Evolutionary conservation across 768 basidiomycete species (phyloP).

Genomic region (Amanita phalloides): DNA sequence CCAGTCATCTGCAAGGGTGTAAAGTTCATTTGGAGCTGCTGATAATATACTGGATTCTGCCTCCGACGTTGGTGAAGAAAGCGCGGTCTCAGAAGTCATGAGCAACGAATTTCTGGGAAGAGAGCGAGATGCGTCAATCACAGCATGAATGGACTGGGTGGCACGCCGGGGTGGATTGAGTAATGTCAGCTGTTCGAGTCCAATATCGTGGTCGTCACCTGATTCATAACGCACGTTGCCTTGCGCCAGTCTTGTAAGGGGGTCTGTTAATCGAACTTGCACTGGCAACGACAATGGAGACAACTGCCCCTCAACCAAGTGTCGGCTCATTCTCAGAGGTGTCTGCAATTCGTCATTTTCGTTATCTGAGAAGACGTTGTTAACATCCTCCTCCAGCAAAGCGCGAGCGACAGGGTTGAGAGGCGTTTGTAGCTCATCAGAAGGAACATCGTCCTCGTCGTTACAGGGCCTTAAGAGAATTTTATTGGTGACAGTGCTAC

Average conservation of each 20-base stretch:
- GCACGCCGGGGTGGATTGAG: not conserved
- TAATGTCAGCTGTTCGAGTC: not conserved
- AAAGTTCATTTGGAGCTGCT: conserved; percentile 19
- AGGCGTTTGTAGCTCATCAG: conserved; percentile 10
- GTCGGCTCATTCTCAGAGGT: not conserved
- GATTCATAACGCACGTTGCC: not conserved
- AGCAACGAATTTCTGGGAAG: not conserved
- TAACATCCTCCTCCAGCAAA: conserved; percentile 5
- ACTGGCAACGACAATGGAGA: conserved; percentile 8
- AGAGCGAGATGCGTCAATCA: not conserved
- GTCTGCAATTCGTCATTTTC: conserved; percentile 8
- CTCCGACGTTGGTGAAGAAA: conserved; percentile 1
- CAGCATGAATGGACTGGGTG: not conserved
- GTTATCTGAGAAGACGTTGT: conserved; percentile 7
- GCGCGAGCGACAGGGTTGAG: conserved; percentile 4
- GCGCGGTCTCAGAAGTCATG: conserved; percentile 3
- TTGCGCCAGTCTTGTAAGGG: not conserved
- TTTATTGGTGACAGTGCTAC: not conserved
- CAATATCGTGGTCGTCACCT: not conserved
- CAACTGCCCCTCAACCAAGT: not conserved
- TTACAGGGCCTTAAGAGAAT: not conserved
- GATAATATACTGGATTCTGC: conserved; percentile 20
- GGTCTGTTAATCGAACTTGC: not conserved
- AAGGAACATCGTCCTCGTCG: not conserved
- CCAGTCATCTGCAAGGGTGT: conserved; percentile 23